Conservation (phyloP, 2,329 filamentous ascomycete species). For the Aspergillus ochraceus region DNA sequence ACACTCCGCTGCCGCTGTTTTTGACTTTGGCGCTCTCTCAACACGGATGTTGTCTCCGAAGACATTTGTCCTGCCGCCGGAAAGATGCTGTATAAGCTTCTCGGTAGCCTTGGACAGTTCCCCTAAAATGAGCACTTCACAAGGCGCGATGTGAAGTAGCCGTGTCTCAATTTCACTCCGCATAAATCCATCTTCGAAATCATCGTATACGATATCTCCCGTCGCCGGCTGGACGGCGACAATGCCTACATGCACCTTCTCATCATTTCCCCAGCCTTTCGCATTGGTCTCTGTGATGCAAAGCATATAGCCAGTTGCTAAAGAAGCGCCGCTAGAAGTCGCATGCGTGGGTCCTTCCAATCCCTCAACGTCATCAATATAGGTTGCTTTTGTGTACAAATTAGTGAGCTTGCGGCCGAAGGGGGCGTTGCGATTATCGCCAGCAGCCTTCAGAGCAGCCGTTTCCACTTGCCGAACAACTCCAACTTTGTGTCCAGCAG, state of each 20-base stretch:
- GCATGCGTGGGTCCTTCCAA: slow-evolving; percentile 60
- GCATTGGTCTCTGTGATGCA: slow-evolving; percentile 85
- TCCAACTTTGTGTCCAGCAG: slow-evolving; percentile 92
- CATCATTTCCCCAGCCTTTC: slow-evolving; percentile 80
- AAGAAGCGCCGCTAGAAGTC: slow-evolving; percentile 56
- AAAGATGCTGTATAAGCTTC: slow-evolving; percentile 86
- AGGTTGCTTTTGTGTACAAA: slow-evolving; percentile 96
- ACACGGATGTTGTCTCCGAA: slow-evolving; percentile 89
- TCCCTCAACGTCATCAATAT: slow-evolving; percentile 89
- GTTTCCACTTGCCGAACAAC: slow-evolving; percentile 94
- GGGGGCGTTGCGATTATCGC: slow-evolving; percentile 89
- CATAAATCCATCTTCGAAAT: slow-evolving; percentile 98
- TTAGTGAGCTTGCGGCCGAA: slow-evolving; percentile 93
- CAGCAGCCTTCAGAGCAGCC: slow-evolving; percentile 89
- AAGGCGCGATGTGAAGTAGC: slow-evolving; percentile 91
- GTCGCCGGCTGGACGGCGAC: slow-evolving; percentile 94
- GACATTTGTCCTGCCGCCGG: slow-evolving; percentile 84
- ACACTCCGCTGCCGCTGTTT: slow-evolving; percentile 79
- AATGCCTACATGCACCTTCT: slow-evolving; percentile 88
- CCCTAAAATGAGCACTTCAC: slow-evolving; percentile 91
- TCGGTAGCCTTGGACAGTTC: slow-evolving; percentile 87
- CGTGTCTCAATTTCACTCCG: slow-evolving; percentile 91
- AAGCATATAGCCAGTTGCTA: slow-evolving; percentile 79
- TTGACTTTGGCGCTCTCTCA: slow-evolving; percentile 72
- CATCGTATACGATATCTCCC: slow-evolving; percentile 92